Base-by-base conservation (phyloP, 2,329 filamentous ascomycete species). In the Arthrobotrys megalospora region DNA sequence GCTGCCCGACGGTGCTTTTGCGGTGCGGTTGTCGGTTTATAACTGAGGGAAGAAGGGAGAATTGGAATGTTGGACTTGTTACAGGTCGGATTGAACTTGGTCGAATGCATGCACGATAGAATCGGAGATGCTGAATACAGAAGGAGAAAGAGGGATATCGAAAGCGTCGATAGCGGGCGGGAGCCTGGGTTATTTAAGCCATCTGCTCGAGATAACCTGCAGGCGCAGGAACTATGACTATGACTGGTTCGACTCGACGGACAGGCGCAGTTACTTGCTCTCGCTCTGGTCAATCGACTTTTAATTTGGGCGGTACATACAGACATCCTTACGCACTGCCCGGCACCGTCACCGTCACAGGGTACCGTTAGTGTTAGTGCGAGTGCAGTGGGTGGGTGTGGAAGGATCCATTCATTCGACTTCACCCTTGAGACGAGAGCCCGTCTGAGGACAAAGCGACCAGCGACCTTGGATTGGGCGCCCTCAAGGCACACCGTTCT, bases 291-390 rank as follows among this genome's bases (percentile, higher is more conserved):
- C 16, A 72, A 65, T 65, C 68, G 32, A 72, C 68, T 72, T 52
- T 71, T 69, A 62, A 16, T 41, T 52, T 63, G 43, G 68, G 7
- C 36, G 52, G 53, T n/a, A n/a, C n/a, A n/a, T n/a, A n/a, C n/a
- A n/a, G n/a, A n/a, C n/a, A n/a, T n/a, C n/a, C n/a, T n/a, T n/a
- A 64, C 62, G 63, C 70, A 75, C 63, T 68, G 70, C 70, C 70
- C 70, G 70, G 47, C 32, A 16, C 47, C 53, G 28, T 52, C 32
- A 16, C 47, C 53, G 28, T 52, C 47, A 19, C 63, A 34, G 47
- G n/a, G n/a, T n/a, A n/a, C n/a, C n/a, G n/a, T n/a, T n/a, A 50
- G 19, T 2, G 6, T 12, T n/a, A 50, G 47, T 50, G 32, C 36
- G 53, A 1, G 32, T 11, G 8, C 38, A 21, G 28, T 19, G 52